Evolutionary conservation across 2,329 filamentous ascomycete genomes (phyloP).

Genomic region (Fusarium sp.): DNA sequence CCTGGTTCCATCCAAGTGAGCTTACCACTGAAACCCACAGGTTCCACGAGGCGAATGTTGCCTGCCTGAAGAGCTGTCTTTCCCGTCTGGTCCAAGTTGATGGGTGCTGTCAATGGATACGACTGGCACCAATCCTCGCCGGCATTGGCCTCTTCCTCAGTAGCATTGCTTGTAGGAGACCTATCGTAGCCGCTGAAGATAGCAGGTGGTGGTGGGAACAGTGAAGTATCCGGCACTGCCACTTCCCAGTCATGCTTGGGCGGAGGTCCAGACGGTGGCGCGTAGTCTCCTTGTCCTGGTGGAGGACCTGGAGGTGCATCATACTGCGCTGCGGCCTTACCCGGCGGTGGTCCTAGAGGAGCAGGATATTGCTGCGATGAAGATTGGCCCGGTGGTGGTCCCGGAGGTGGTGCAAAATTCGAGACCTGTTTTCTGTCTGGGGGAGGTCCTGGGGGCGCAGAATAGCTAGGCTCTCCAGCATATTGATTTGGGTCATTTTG

Average conservation of each 20-base stretch:
- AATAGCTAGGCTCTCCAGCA: constrained; percentile 30
- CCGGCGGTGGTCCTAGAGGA: constrained; percentile 47
- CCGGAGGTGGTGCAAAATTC: constrained; percentile 45
- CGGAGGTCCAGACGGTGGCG: constrained; percentile 49
- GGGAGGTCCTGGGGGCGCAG: constrained; percentile 34
- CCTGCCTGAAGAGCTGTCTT: constrained; percentile 58
- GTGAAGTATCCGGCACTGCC: constrained; percentile 75
- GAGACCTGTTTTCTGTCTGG: constrained; percentile 20
- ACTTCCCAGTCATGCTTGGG: constrained; percentile 74
- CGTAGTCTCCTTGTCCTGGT: constrained; percentile 38
- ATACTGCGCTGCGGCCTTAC: constrained; percentile 20
- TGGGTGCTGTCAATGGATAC: constrained; percentile 67
- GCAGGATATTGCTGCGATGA: constrained; percentile 37
- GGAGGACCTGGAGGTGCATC: constrained; percentile 46
- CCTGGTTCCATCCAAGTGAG: constrained; percentile 59
- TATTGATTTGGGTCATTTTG: constrained; percentile 36
- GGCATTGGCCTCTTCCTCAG: constrained; percentile 68
- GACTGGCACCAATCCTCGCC: constrained; percentile 72
- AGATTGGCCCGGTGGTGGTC: constrained; percentile 37
- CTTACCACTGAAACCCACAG: constrained; percentile 57
- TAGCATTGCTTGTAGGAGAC: constrained; percentile 76
- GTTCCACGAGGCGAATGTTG: constrained; percentile 64
- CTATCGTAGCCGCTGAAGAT: constrained; percentile 70
- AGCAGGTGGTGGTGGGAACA: constrained; percentile 77
- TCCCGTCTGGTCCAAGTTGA: constrained; percentile 57